Conservation (phyloP, 2,329 filamentous ascomycete genomes). For the Colletotrichum sp. region DNA sequence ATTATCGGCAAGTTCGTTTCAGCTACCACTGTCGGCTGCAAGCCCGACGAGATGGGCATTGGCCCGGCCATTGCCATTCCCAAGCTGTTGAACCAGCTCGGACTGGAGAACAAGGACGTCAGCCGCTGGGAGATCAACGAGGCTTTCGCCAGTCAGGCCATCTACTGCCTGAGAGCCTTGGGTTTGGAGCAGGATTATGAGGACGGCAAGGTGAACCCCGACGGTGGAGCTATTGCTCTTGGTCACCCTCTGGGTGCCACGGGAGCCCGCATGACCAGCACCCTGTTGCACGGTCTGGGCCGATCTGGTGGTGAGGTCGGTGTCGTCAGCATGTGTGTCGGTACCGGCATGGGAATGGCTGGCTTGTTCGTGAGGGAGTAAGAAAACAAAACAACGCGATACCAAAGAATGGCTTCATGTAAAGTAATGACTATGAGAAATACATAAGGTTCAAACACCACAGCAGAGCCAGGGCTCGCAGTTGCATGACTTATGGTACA, state of each 20-base stretch:
- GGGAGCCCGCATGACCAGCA: slow-evolving; percentile 80
- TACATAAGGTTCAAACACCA: background rate
- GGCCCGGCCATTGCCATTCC: slow-evolving; percentile 88
- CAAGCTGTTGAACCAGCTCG: slow-evolving; percentile 73
- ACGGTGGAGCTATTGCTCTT: slow-evolving; percentile 92
- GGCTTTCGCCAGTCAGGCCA: slow-evolving; percentile 70
- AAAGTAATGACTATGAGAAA: background rate
- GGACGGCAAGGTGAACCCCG: slow-evolving; percentile 80
- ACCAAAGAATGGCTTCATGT: background rate
- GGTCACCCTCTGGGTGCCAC: slow-evolving; percentile 92
- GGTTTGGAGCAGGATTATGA: slow-evolving; percentile 68
- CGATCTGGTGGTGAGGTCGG: slow-evolving; percentile 75
- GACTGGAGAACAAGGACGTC: slow-evolving; percentile 72
- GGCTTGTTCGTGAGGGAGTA: slow-evolving; percentile 71
- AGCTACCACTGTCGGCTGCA: slow-evolving; percentile 77
- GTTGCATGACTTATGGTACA: background rate
- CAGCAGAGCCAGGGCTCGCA: background rate
- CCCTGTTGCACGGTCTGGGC: slow-evolving; percentile 69
- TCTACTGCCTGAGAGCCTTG: slow-evolving; percentile 75
- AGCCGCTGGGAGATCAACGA: slow-evolving; percentile 95
- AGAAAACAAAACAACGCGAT: background rate
- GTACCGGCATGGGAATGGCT: slow-evolving; percentile 81
- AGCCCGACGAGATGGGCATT: slow-evolving; percentile 92
- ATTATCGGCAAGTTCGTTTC: slow-evolving; percentile 87
- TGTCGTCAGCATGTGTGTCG: slow-evolving; percentile 90